Evolutionary conservation across 805 yeast species (phyloP).

Genomic region (Candida endomychidarum): DNA sequence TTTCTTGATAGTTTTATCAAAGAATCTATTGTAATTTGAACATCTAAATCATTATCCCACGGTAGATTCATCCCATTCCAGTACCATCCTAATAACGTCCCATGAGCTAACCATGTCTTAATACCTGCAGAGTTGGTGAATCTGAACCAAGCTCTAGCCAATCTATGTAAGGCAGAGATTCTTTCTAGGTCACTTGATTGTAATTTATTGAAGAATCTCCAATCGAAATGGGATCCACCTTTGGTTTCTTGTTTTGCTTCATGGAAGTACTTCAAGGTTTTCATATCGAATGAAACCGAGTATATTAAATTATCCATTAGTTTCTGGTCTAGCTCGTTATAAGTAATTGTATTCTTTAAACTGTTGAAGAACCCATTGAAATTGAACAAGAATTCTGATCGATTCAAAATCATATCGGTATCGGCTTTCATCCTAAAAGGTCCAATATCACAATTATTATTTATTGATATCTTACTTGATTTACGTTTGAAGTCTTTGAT

Average conservation of each 20-base stretch:
- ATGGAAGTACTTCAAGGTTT: conserved; percentile 7
- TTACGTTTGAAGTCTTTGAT: background rate
- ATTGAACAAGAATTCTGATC: conserved; percentile 1
- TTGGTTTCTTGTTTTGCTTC: conserved; percentile 13
- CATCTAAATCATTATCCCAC: conserved; percentile 29
- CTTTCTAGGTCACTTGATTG: conserved; percentile 42
- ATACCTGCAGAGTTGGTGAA: conserved; percentile 25
- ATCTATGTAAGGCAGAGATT: conserved; percentile 24
- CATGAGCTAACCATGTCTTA: conserved; percentile 29
- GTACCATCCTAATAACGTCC: conserved; percentile 30
- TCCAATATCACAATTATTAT: background rate
- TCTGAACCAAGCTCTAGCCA: conserved; percentile 26
- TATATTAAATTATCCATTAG: background rate
- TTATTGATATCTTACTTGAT: background rate
- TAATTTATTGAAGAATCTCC: conserved; percentile 58
- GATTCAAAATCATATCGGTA: background rate
- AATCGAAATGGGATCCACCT: conserved; percentile 57
- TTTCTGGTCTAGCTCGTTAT: background rate
- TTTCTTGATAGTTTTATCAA: conserved; percentile 21
- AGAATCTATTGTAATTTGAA: conserved; percentile 28
- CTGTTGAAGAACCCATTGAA: background rate
- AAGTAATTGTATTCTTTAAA: background rate
- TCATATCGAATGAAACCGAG: background rate
- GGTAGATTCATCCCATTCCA: conserved; percentile 32
- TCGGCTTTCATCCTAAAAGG: background rate